Base-by-base conservation (phyloP, 106 monocot species). In the Allium sativum region DNA sequence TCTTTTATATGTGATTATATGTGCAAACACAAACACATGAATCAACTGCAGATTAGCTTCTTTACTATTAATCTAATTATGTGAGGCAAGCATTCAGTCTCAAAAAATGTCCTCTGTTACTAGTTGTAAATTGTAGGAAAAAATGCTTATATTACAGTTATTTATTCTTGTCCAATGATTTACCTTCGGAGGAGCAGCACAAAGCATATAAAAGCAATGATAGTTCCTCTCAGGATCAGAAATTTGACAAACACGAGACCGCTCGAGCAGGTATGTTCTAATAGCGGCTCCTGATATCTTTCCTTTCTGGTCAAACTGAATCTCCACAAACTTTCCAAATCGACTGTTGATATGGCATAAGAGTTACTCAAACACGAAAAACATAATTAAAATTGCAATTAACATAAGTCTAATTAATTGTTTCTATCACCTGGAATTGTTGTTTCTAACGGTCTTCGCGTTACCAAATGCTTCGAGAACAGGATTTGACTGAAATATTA, bases 381-480 rank as follows among this genome's bases (percentile, higher is more conserved):
- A 50, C 48, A 50, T 50, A 15, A n/a, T n/a, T n/a, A n/a, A n/a
- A 11, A 12, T 11, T 12, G 21, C 10, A 56, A 22, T 40, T 12
- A 50, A 12, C 18, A 16, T 42, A 62, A 14, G 53, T 52, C 17
- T 8, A 55, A 7, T 12, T 7, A 48, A 48, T 48, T 10, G 12
- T n/a, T 57, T 12, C 21, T 2, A 21, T 2, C 46, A 92, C 93
- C 93, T 93, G 43, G 93, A 93, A 20, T 93, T 93, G 71, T 93
- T 88, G 70, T 93, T 93, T 68, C 88, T 77, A 22, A 93, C 88
- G 52, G 93, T 93, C 67, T 85, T 93, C 70, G 93, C 88, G 78
- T 93, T 93, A 17, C 93, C 93, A 80, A 93, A 93, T 70, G 93
- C 93, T 57, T 93, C 93, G 46, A 93, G 88, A 48, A 93, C 88